Percentiles rank a stretch among this genome's conserved stretches.
phyloP scores from a whole-genome alignment of 2,329 filamentous ascomycete genomes.

The Neonectria ditissima region DNA sequence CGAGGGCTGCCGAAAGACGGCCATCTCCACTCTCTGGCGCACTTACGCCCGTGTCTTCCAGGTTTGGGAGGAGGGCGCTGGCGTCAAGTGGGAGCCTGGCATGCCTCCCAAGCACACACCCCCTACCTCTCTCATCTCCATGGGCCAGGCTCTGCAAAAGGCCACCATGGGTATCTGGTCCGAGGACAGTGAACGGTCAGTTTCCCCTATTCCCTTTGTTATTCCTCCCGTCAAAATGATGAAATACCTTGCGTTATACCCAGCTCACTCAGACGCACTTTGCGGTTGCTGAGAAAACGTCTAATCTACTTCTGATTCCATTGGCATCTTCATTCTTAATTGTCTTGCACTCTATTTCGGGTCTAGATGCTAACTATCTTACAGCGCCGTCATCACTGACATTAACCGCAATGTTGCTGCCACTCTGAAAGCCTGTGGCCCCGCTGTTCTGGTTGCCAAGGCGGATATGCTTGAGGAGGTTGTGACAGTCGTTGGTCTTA shows the following conservation, averaged over 20 bases:
- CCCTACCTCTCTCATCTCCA: slow-evolving; percentile 82
- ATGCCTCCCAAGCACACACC: slow-evolving; percentile 85
- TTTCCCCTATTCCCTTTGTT: slow-evolving; percentile 49
- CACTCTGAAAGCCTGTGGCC: slow-evolving; percentile 90
- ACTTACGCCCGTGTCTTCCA: slow-evolving; percentile 92
- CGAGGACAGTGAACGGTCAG: slow-evolving; percentile 94
- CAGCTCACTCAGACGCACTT: slow-evolving; percentile 99
- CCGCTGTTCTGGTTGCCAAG: slow-evolving; percentile 81
- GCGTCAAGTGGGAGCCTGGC: slow-evolving; percentile 89
- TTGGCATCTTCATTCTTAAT: slow-evolving; percentile 40
- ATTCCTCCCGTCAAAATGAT: slow-evolving; percentile 71
- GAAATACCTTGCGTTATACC: slow-evolving; percentile 91
- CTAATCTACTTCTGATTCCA: slow-evolving; percentile 55
- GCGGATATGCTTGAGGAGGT: slow-evolving; percentile 78
- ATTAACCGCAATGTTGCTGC: slow-evolving; percentile 94
- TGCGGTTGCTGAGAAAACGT: slow-evolving; percentile 90
- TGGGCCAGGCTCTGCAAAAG: slow-evolving; percentile 86
- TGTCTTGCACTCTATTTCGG: slow-evolving; percentile 34
- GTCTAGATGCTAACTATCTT: slow-evolving; percentile 55
- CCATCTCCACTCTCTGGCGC: slow-evolving; percentile 91
- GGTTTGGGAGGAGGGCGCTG: slow-evolving; percentile 79
- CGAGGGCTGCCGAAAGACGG: slow-evolving; percentile 92
- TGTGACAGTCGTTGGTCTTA: slow-evolving; percentile 78
- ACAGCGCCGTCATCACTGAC: slow-evolving; percentile 88
- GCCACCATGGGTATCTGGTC: slow-evolving; percentile 88